Evolutionary conservation across 208 protist species (phyloP), one percentile per base, ranked within the genome.

Genomic region (Crithidia acanthocephali): DNA sequence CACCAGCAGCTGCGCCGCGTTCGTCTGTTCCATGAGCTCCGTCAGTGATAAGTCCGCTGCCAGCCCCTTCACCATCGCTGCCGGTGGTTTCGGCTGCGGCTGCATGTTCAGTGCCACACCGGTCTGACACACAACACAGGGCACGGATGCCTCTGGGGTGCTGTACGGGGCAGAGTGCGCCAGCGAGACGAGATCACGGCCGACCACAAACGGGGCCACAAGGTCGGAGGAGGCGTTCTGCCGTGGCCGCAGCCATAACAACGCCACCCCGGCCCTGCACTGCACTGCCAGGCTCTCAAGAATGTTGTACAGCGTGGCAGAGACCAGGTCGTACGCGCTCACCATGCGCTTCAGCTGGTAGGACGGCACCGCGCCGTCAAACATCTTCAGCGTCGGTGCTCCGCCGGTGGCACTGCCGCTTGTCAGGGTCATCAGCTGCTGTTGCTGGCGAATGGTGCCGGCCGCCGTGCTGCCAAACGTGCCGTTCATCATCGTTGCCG

Each of bases 141-240:
- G 88, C 15, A 95, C 70, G 15, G 88, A 92, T 22, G 76, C 82
- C 74, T 92, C 92, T 11, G 78, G 76, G 8, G 90, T 81, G 65
- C 88, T 84, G 72, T 93, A 94, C 20, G 92, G 92, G 6, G 92
- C 87, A 7, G 88, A 88, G 67, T 84, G 82, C 1, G 74, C 70
- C 28, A 95, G 73, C 27, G 85, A 79, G 20, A 76, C 75, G 28
- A 88, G 67, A 32, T 95, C 88, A 2, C 86, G 82, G 7, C 89
- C 87, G 13, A 97, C 89, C 1, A 95, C 89, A 81, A 97, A 97
- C 18, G 92, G 92, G 20, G 90, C 89, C 20, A 97, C 81, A 13
- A 97, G 86, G 71, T 95, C 92, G 6, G 80, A 78, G 8, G 89
- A 90, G 5, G 93, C 76, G 16, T 83, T 89, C 47, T 71, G 72